Conservation (phyloP, 1,284 basidiomycete genomes). For the Ustilago hordei region DNA sequence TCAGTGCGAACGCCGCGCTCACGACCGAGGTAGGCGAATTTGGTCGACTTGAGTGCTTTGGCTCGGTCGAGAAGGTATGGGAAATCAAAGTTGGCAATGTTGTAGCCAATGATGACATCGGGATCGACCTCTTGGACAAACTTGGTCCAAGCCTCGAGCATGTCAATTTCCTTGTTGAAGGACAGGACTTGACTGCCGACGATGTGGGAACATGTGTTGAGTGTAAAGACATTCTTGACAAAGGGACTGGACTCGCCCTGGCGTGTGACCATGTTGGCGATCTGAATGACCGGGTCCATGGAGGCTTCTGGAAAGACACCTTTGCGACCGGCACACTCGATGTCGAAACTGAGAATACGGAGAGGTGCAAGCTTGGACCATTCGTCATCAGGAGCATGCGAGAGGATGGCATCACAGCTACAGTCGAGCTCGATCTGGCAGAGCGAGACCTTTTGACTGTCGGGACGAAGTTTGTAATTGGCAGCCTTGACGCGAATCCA, state of each 20-base stretch:
- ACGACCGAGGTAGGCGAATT: conserved; percentile 67
- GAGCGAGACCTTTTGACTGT: conserved; percentile 55
- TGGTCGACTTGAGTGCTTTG: conserved; percentile 64
- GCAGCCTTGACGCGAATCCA: conserved; percentile 64
- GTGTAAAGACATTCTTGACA: conserved; percentile 68
- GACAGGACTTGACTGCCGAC: conserved; percentile 67
- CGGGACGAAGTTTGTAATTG: conserved; percentile 60
- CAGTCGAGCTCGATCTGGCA: conserved; percentile 68
- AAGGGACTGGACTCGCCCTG: conserved; percentile 67
- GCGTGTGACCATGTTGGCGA: conserved; percentile 69
- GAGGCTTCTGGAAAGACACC: conserved; percentile 67
- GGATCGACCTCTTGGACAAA: conserved; percentile 68
- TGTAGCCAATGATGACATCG: conserved; percentile 69
- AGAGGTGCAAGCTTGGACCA: conserved; percentile 68
- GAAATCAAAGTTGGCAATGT: conserved; percentile 69
- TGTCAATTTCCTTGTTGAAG: conserved; percentile 64
- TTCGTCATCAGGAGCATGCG: conserved; percentile 65
- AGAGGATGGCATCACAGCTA: conserved; percentile 57
- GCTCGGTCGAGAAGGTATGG: conserved; percentile 69
- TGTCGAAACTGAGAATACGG: conserved; percentile 68
- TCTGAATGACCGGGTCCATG: conserved; percentile 68
- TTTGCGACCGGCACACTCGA: conserved; percentile 69
- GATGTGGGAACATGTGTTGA: conserved; percentile 68
- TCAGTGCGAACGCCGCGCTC: conserved; percentile 65
- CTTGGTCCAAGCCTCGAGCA: conserved; percentile 67